A percentile compares a stretch with the other conserved stretches of the same genome.
Evolutionary conservation across 2,329 filamentous ascomycete species (phyloP).

Genomic region (Aspergillus sp.): DNA sequence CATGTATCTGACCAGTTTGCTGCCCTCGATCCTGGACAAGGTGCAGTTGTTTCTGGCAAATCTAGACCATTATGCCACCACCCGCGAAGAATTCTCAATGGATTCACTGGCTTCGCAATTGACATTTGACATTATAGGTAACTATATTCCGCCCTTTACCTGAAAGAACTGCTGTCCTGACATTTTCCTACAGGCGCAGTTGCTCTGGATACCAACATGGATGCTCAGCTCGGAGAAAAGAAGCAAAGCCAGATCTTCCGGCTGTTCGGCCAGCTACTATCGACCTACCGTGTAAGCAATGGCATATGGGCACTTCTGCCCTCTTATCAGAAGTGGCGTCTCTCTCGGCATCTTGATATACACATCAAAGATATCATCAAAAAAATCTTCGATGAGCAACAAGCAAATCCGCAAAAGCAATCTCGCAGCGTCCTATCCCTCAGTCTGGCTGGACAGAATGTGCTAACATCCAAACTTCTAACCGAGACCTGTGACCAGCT

Average conservation of each 20-base stretch:
- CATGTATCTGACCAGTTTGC: constrained; percentile 20
- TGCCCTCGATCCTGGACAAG: constrained; percentile 23
- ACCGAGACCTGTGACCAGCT: constrained; percentile 17
- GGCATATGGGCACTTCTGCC: no score
- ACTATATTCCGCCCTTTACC: neutral
- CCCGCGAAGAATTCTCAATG: constrained; percentile 18
- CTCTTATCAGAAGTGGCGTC: neutral
- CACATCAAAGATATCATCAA: constrained; percentile 3
- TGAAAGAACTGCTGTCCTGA: neutral
- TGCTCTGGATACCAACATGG: constrained; percentile 16
- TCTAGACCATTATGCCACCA: constrained; percentile 13
- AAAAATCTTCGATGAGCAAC: constrained; percentile 1
- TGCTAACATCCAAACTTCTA: neutral
- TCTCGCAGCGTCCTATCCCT: constrained; percentile 10
- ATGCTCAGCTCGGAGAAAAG: constrained; percentile 12
- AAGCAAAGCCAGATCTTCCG: constrained; percentile 15
- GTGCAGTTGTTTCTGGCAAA: constrained; percentile 16
- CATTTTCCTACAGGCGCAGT: constrained; percentile 6
- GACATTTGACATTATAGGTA: constrained; percentile 31
- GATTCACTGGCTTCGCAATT: constrained; percentile 19
- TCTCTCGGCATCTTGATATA: constrained; percentile 3
- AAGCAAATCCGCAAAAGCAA: neutral
- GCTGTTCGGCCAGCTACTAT: constrained; percentile 10
- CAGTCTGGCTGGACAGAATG: constrained; percentile 5
- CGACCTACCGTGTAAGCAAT: no score